A percentile compares a stretch with the other conserved stretches of the same genome.
Evolutionary conservation across 2,329 filamentous ascomycete species (phyloP).

Genomic region (Fonsecaea monophora): DNA sequence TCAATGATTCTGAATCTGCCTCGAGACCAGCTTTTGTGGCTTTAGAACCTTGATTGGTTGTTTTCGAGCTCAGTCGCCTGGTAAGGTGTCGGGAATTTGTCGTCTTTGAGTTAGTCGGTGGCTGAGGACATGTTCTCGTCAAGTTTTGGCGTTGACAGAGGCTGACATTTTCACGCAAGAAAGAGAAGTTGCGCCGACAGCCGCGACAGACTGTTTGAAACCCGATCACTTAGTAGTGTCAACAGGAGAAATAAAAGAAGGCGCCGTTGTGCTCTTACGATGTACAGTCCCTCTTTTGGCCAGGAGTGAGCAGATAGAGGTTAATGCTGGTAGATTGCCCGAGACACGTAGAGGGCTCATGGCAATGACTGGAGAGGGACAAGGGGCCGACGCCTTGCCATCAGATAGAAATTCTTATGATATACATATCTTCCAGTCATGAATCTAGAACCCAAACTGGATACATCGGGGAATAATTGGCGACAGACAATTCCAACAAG

Average conservation of each 20-base stretch:
- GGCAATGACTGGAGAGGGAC: background rate
- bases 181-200: background rate
- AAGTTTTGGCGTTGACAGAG: background rate
- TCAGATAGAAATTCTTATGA: background rate
- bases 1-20: background rate
- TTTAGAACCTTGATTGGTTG: background rate
- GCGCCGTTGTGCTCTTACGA: background rate
- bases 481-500: too few relatives aligned
- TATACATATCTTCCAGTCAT: background rate
- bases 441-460: background rate
- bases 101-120: background rate
- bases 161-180: background rate
- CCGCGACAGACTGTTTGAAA: background rate
- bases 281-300: background rate
- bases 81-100: background rate
- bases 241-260: background rate
- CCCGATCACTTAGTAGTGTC: background rate
- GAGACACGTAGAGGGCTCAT: background rate
- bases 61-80: background rate
- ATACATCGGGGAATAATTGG: background rate
- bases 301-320: background rate
- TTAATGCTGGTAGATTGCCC: constrained; percentile 8
- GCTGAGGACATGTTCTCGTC: background rate
- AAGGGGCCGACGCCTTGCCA: background rate
- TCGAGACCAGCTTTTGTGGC: background rate